Evolutionary conservation across 148 eudicot genomes (phyloP), one percentile per base, ranked within the genome.

Genomic region (Fagopyrum esculentum): DNA sequence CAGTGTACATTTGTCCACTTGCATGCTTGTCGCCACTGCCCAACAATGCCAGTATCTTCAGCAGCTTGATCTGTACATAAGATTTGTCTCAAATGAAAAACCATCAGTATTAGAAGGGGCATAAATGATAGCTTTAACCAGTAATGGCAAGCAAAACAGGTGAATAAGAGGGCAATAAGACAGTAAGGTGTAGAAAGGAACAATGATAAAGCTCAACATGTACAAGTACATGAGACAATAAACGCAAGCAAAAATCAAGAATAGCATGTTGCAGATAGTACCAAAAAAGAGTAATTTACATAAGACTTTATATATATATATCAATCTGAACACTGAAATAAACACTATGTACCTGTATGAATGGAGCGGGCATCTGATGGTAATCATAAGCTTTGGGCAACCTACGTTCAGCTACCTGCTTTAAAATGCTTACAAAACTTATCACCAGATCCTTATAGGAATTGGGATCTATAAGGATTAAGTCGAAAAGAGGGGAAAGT

Each of bases 321-420:
- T 45, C 52, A 71, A 71, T 71, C 30, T 71, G 15, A n/a, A 71
- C 54, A 45, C 45, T 26, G 9, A 71, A 61, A 45, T 71, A 8
- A 71, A n/a, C 29, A 46, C 1, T 8, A n/a, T 45, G 52, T 78
- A 86, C 99, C 93, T 96, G 99, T 80, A 96, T 88, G 81, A 96
- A 96, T 77, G 99, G 99, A 86, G 99, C 99, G 73, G 98, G 99
- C 90, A 92, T 90, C 81, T 92, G 99, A 86, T 92, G 99, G 85
- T 96, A 96, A 82, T 92, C 99, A 77, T 90, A 96, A 81, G 88
- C 87, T 85, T 92, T 92, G 15, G 98, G 98, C 82, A 96, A 86
- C 86, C 94, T 87, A 50, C 92, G 87, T 76, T 96, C 99, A 57
- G 98, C 94, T 61, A 96, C 94, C 92, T 96, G 98, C 76, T 96